Evolutionary conservation across 768 basidiomycete genomes (phyloP).

Genomic region (Punctularia strigosozonata): DNA sequence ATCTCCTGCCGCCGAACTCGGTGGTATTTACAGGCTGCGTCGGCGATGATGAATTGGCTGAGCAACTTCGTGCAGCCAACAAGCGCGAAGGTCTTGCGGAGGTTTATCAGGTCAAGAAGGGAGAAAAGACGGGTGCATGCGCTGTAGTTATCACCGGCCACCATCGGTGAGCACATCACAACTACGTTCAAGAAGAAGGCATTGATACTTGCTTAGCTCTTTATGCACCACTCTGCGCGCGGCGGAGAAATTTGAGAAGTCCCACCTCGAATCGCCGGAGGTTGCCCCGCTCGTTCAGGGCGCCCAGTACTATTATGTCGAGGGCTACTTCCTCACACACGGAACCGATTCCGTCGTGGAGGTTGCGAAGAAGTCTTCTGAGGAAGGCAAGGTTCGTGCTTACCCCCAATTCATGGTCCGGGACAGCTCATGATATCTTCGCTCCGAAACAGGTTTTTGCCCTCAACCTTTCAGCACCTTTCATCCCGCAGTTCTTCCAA

Average conservation of each 20-base stretch:
- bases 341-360: conserved; percentile 61
- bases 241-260: conserved; percentile 80
- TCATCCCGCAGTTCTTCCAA: conserved; percentile 91
- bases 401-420: background rate
- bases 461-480: conserved; percentile 93
- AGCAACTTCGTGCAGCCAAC: conserved; percentile 85
- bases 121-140: conserved; percentile 90
- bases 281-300: conserved; percentile 68
- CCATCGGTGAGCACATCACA: conserved; percentile 46
- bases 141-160: conserved; percentile 93
- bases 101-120: conserved; percentile 81
- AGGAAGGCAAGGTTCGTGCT: conserved; percentile 56
- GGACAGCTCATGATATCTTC: conserved; percentile 1
- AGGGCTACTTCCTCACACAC: conserved; percentile 96
- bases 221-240: conserved; percentile 85
- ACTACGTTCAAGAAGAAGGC: background rate
- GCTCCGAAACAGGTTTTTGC: conserved; percentile 53
- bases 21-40: conserved; percentile 94
- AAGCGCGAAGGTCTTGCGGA: conserved; percentile 81
- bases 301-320: conserved; percentile 87
- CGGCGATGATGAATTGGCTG: conserved; percentile 84
- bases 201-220: conserved; percentile 38
- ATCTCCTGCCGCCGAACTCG: conserved; percentile 75
- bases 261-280: conserved; percentile 65
- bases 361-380: conserved; percentile 68